Percentiles rank a stretch among this genome's conserved stretches.
Evolutionary conservation across 2,329 filamentous ascomycete species (phyloP).

Genomic region (Stagonosporopsis vannaccii): DNA sequence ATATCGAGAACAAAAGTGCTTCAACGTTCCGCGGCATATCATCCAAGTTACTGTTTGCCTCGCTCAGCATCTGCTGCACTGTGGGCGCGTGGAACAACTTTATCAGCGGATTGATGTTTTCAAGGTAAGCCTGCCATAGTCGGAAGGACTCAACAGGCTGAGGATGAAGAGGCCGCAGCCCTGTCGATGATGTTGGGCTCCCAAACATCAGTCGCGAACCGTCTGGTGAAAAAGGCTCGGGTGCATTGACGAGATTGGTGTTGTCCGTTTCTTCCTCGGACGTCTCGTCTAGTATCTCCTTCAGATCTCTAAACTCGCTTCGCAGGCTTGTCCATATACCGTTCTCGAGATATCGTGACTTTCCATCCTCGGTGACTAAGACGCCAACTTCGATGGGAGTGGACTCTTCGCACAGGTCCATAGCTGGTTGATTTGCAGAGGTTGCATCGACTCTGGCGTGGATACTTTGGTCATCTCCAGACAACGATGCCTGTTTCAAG

Average conservation of each 20-base stretch:
- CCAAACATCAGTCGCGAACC: conserved; percentile 32
- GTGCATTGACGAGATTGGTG: neutral
- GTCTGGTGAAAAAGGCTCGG: conserved; percentile 15
- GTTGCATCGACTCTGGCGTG: neutral
- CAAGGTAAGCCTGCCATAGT: conserved; percentile 77
- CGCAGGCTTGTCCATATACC: conserved; percentile 42
- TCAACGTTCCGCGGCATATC: conserved; percentile 66
- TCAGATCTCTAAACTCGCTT: conserved; percentile 39
- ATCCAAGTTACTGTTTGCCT: conserved; percentile 65
- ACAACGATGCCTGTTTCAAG: conserved; percentile 20
- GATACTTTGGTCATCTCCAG: neutral
- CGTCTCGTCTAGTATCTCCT: conserved; percentile 40
- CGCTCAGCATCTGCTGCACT: conserved; percentile 69
- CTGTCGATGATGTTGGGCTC: conserved; percentile 13
- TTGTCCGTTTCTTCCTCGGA: conserved; percentile 35
- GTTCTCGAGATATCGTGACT: conserved; percentile 43
- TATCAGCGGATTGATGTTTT: conserved; percentile 76
- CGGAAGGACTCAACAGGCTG: conserved; percentile 70
- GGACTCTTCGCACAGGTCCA: neutral
- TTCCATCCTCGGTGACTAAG: conserved; percentile 37
- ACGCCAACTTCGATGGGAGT: conserved; percentile 21
- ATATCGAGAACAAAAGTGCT: conserved; percentile 53
- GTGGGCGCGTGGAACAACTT: conserved; percentile 77
- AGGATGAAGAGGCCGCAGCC: conserved; percentile 61
- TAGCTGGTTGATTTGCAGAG: neutral